A percentile compares a stretch with the other conserved stretches of the same genome.
Evolutionary conservation across 495 filamentous ascomycete genomes (phyloP).

Genomic region (Trichoderma reesei): DNA sequence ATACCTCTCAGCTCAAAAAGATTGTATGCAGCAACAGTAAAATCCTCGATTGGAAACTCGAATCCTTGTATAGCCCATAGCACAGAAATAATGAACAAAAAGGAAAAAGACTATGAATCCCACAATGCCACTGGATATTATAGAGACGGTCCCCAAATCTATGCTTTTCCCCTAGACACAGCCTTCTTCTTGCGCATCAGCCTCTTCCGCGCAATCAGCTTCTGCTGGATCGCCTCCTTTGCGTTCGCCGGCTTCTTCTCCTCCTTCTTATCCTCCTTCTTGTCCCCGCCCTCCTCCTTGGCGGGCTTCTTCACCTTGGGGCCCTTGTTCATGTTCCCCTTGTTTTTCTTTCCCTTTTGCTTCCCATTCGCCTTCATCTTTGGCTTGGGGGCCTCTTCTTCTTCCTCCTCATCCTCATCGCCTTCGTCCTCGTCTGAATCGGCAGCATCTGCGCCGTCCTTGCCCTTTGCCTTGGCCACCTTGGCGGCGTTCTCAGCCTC

Average conservation of each 20-base stretch:
- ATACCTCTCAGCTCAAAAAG: not conserved
- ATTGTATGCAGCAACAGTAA: too few species aligned
- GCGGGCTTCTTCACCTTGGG: slow-evolving; percentile 10
- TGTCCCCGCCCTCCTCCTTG: slow-evolving; percentile 11
- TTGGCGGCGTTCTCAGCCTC: slow-evolving; percentile 50
- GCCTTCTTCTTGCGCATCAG: slow-evolving; percentile 43
- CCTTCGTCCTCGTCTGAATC: slow-evolving; percentile 9
- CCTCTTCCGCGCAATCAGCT: slow-evolving; percentile 39
- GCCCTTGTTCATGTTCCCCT: slow-evolving; percentile 13
- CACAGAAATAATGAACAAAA: not conserved
- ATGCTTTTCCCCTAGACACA: slow-evolving; percentile 10
- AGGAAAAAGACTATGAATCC: not conserved
- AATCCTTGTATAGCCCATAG: not conserved
- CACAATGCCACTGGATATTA: not conserved
- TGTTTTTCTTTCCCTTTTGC: slow-evolving; percentile 18
- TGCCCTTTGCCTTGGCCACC: slow-evolving; percentile 2
- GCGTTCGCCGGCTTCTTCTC: slow-evolving; percentile 19
- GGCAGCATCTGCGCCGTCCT: slow-evolving; percentile 9
- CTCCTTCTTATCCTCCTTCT: slow-evolving; percentile 12
- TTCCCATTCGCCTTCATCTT: slow-evolving; percentile 5
- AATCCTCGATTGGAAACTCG: not conserved
- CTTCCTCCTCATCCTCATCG: slow-evolving; percentile 10
- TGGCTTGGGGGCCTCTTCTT: slow-evolving; percentile 1
- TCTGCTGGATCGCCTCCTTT: slow-evolving; percentile 33
- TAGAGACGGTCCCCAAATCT: not conserved